Evolutionary conservation across 2,329 filamentous ascomycete genomes (phyloP), one percentile per base, ranked within the genome.

Genomic region (Fusarium sp.): DNA sequence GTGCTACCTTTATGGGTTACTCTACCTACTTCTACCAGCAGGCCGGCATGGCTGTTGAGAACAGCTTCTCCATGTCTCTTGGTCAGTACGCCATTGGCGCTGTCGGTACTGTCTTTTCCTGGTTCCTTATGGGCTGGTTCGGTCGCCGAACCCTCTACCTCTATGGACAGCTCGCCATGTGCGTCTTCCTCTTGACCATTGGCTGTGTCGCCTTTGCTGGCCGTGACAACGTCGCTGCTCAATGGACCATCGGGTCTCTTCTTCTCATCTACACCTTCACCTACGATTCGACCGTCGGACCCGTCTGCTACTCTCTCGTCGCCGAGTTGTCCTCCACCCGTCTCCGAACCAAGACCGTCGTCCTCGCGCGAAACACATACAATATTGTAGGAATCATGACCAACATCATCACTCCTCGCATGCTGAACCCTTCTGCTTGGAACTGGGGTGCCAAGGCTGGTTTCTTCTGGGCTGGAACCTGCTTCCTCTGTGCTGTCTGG

Each of bases 281-380:
- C 55, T 84, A 84, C 61, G 79, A 84, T 66, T 77, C 76, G 44
- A 83, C 82, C 10, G 80, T 84, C 32, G 83, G 83, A 1, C 83
- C 71, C 42, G 94, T 97, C 32, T 95, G 93, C 83, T 98, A 96
- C 83, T 96, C 94, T 0, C 88, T 97, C 39, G 94, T 97, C 9
- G 89, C 85, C 3, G 85, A 87, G 75, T 70, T 86, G 7, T 81
- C 82, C 2, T 85, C 84, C 0, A 86, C 84, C 8, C 85, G 85
- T 44, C 81, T 87, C 26, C 82, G 85, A 51, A 85, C 83, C 54
- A 85, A 86, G 77, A 84, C 85, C 0, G 83, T 87, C 24, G 85
- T 85, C 18, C 76, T 87, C 24, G 85, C 83, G 13, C 81, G 85
- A 54, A 84, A 83, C 70, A 61, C 83, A 26, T 89, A 88, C 80